A percentile compares a stretch with the other conserved stretches of the same genome.
Evolutionary conservation across 2,329 filamentous ascomycete genomes (phyloP).

Genomic region (Penicillium sp.): DNA sequence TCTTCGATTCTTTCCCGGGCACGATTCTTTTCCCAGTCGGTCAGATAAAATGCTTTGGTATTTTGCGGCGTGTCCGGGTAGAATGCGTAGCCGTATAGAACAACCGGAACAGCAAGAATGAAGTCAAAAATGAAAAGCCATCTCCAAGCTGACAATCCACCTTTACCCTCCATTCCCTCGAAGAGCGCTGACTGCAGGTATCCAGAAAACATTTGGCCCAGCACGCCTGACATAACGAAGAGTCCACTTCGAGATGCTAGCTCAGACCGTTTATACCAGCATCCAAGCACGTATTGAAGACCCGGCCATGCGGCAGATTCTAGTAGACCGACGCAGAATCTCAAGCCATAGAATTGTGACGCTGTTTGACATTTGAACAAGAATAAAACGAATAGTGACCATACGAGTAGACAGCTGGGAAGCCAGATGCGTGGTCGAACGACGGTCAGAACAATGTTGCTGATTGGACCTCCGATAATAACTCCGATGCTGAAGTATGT

Average conservation of each 20-base stretch:
- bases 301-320: slow-evolving; percentile 19
- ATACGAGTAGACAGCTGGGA: slow-evolving; percentile 37
- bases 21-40: neutral
- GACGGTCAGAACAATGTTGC: slow-evolving; percentile 38
- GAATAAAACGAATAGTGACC: slow-evolving; percentile 45
- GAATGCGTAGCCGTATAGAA: slow-evolving; percentile 36
- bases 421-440: slow-evolving; percentile 45
- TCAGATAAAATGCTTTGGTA: slow-evolving; percentile 41
- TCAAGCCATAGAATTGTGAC: slow-evolving; percentile 15
- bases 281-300: slow-evolving; percentile 19
- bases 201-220: slow-evolving; percentile 11
- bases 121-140: slow-evolving; percentile 59
- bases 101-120: slow-evolving; percentile 50
- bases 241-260: slow-evolving; percentile 12
- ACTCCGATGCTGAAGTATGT: slow-evolving; percentile 48
- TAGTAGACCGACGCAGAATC: slow-evolving; percentile 20
- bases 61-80: slow-evolving; percentile 48
- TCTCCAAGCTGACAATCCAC: slow-evolving; percentile 50
- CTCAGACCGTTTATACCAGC: slow-evolving; percentile 18
- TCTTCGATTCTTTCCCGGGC: slow-evolving; percentile 1
- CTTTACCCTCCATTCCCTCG: slow-evolving; percentile 49
- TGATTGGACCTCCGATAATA: slow-evolving; percentile 34
- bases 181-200: slow-evolving; percentile 49
- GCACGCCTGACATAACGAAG: slow-evolving; percentile 15
- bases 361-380: slow-evolving; percentile 30